These are phyloP conservation scores for Chrysanthemum lavandulifolium DNA, from an alignment of 129 eudicot genomes.

Conservation along the genomic window DNA sequence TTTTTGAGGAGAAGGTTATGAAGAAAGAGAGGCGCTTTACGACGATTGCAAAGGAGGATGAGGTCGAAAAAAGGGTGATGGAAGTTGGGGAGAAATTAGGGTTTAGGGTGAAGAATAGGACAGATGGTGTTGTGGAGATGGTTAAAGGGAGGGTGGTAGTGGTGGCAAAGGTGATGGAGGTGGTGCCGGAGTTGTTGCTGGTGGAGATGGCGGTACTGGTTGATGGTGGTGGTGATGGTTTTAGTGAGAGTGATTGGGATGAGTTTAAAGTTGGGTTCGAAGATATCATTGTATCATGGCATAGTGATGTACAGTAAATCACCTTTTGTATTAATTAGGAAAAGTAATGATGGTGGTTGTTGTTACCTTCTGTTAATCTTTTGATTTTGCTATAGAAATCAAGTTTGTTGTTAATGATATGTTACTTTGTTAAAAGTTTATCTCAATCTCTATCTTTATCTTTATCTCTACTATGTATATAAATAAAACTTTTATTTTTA, in stretches of 20 bases:
- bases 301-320: constrained; percentile 35
- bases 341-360: constrained; percentile 4
- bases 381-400: constrained; percentile 3
- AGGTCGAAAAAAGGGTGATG: constrained; percentile 50
- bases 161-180: constrained; percentile 47
- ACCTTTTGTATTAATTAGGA: constrained; percentile 22
- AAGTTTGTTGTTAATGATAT: not conserved
- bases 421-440: too few species aligned
- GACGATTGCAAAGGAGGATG: constrained; percentile 32
- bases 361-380: constrained; percentile 6
- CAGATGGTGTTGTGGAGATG: constrained; percentile 32
- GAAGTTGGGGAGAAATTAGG: constrained; percentile 56
- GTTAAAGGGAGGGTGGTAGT: constrained; percentile 57
- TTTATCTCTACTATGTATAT: too few species aligned
- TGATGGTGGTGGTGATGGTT: constrained; percentile 41
- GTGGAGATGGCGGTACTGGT: constrained; percentile 61
- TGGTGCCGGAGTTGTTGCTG: constrained; percentile 58
- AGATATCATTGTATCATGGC: constrained; percentile 52
- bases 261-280: constrained; percentile 53
- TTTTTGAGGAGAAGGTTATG: constrained; percentile 43
- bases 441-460: too few species aligned
- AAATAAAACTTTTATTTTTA: too few species aligned
- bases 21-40: constrained; percentile 58
- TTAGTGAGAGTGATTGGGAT: constrained; percentile 65
- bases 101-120: constrained; percentile 34